phyloP scores from a whole-genome alignment of 2,329 filamentous ascomycete species.

The Aspergillus pseudonomiae region DNA sequence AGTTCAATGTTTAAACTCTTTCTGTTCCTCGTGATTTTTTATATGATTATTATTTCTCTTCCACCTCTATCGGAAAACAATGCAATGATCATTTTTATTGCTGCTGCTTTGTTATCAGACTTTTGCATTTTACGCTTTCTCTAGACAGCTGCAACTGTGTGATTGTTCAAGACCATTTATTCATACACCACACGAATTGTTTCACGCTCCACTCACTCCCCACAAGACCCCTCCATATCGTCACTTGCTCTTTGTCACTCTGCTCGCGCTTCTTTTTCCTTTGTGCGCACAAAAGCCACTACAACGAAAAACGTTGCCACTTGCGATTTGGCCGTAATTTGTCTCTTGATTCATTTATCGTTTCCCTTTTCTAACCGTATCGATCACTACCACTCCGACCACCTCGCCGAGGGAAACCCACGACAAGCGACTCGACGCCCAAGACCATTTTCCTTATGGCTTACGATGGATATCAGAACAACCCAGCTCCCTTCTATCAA shows the following conservation, averaged over 20 bases:
- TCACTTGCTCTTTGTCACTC: conserved; percentile 4
- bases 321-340: neutral
- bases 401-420: neutral
- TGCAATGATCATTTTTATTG: neutral
- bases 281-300: neutral
- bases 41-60: neutral
- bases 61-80: neutral
- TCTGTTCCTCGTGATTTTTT: neutral
- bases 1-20: neutral
- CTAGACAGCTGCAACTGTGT: neutral
- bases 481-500: conserved; percentile 32
- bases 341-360: neutral
- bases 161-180: neutral
- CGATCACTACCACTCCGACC: neutral
- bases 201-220: neutral
- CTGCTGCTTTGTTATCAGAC: neutral
- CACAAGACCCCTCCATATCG: neutral
- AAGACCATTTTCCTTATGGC: conserved; percentile 35
- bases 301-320: neutral
- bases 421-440: conserved; percentile 1
- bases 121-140: neutral
- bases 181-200: conserved; percentile 1
- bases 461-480: conserved; percentile 46
- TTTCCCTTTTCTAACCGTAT: neutral
- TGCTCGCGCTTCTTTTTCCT: neutral